Evolutionary conservation across 441 rosid species (phyloP), one percentile per base, ranked within the genome.

Genomic region (Syzygium syzygioides): DNA sequence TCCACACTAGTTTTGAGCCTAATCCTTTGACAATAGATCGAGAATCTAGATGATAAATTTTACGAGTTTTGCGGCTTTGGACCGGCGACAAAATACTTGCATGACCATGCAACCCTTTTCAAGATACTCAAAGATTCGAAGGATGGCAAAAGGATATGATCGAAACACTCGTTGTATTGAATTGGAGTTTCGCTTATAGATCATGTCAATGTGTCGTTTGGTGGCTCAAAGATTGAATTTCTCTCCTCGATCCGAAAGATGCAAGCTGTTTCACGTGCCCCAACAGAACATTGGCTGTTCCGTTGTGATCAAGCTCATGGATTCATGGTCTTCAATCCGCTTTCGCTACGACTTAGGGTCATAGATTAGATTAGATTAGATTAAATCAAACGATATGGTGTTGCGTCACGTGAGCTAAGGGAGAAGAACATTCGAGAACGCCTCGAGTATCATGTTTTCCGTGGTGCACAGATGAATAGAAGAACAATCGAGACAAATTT

Each of bases 291-390:
- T 54, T 54, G 55, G 19, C 55, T 6, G 55, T 14, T 14, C 15
- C 55, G 7, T 8, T 7, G 23, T 66, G 23, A 15, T 64, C 23
- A 15, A 64, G 76, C 76, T 64, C 41, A 4, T 9, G 37, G 37
- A 5, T 64, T 0, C 41, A 30, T 15, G 6, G 37, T 4, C 20
- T 30, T 64, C 20, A 0, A 30, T 64, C 20, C 23, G 1, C 20
- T 64, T 30, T 64, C 37, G 4, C 34, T 17, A 15, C 41, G 23
- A 30, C 15, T 64, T 5, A 9, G 41, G 76, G 76, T 30, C 68
- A 62, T 64, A 30, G 41, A 64, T 32, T 32, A 32, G 34, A 32
- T 32, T 32, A 32, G 34, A 32, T 32, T 64, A 30, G 41, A 64
- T 64, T 30, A 30, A 8, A 30, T 30, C 17, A 11, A 23, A 34